phyloP scores from a whole-genome alignment of 148 eudicot species.

The Rhododendron williamsianum region DNA sequence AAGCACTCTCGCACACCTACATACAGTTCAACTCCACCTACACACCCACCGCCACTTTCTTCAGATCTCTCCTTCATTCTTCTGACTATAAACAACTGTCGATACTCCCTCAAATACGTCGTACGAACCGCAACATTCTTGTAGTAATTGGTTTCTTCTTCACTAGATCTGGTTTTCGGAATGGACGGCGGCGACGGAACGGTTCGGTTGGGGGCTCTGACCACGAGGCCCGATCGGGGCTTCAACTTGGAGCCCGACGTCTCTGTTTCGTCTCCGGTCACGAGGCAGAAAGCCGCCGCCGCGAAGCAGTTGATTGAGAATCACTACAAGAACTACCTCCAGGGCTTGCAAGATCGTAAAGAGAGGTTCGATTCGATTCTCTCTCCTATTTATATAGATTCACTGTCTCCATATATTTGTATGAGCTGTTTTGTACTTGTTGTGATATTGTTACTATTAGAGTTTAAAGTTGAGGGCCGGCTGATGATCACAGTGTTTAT shows the following conservation, averaged over 20 bases:
- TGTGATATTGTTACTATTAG: too few relatives aligned
- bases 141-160: neutral
- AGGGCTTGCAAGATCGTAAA: constrained; percentile 23
- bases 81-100: neutral
- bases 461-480: too few relatives aligned
- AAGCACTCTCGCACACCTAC: neutral
- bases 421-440: too few relatives aligned
- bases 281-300: constrained; percentile 21
- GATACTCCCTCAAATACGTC: neutral
- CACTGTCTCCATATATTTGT: too few relatives aligned
- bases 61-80: neutral
- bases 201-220: constrained; percentile 12
- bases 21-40: neutral
- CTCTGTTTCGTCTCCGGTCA: constrained; percentile 22
- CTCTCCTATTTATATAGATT: too few relatives aligned
- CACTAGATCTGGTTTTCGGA: constrained; percentile 8
- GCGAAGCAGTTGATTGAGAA: constrained; percentile 25
- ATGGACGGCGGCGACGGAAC: constrained; percentile 24
- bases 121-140: neutral
- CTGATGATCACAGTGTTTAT: too few relatives aligned
- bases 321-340: constrained; percentile 22
- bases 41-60: neutral
- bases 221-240: constrained; percentile 10
- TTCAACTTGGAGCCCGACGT: constrained; percentile 14
- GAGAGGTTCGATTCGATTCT: constrained; percentile 9